Base-by-base conservation (phyloP, 2,329 filamentous ascomycete species). In the Alternaria postmessia region DNA sequence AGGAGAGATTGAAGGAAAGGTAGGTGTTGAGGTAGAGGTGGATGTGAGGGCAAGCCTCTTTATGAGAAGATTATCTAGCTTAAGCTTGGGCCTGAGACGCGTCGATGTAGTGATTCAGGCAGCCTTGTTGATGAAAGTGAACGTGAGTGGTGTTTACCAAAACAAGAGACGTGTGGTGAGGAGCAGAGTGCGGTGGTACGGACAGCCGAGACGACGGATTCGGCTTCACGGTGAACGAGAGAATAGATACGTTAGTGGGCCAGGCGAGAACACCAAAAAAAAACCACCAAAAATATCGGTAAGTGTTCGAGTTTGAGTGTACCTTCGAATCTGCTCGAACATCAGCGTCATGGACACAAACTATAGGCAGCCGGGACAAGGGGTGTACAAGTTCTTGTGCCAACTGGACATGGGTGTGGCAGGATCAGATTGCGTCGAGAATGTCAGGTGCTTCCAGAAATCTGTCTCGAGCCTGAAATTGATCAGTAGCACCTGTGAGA, bases 111-210 rank as follows among this genome's bases (percentile, higher is more conserved):
- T 43, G 8, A 7, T n/a, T 24, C 12, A 43, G 51, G 36, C 26
- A 53, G 41, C 48, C 12, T 34, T 44, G 41, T 53, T 53, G 42
- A 20, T 7, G 20, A 1, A 11, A 22, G 48, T 53, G 48, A 57
- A 53, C 18, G 48, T 53, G 48, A 53, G 26, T 9, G 14, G 3
- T 26, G 54, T 53, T 47, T 34, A 9, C 12, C 41, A 46, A 39
- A 44, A 53, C 32, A 32, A 39, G 48, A 32, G 30, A 32, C 39
- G 32, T 22, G 32, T 39, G n/a, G 32, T 53, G 55, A 53, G 55
- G 48, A 57, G 18, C 12, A 16, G 34, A 8, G 34, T 16, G 55
- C 5, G 34, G 22, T 32, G 41, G 12, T n/a, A 3, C n/a, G 24
- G 32, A 11, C 9, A 32, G 39, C n/a, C 2, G 18, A 9, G 22